Evolutionary conservation across 108 stramenopile species (phyloP), one percentile per base, ranked within the genome.

Genomic region (Nitzschia sp.): DNA sequence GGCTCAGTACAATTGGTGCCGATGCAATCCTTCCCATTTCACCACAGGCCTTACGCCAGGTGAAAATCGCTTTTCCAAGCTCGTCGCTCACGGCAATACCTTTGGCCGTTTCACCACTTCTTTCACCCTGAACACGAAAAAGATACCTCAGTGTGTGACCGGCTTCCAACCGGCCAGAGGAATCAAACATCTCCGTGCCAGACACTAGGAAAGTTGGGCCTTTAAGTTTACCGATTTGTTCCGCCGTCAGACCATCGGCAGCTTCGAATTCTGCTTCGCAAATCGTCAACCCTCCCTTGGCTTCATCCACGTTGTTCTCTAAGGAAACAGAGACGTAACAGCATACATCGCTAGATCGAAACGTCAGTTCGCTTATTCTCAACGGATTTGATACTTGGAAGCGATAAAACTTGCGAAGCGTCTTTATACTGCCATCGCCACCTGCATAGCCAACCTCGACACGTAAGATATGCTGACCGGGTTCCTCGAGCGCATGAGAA

Each of bases 371-470:
- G n/a, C 61, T 38, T 8, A 91, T 80, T 21, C 57, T 62, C 36
- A 94, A 57, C 8, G 93, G 93, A 45, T 64, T 68, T 11, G 85
- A 67, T 8, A 94, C 93, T 58, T 88, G 85, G 68, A 94, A 94
- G 11, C 93, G 76, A 73, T 94, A 94, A 78, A 91, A 94, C 67
- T 91, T 94, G 8, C 90, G 76, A 36, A 94, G 75, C 9, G 86
- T 89, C 62, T 89, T 83, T 15, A 35, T 52, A 17, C 53, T 52
- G n/a, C 88, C 85, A 58, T 84, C 82, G 11, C 34, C 31, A 0
- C 69, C 64, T 3, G 62, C 64, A 59, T 94, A 94, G 2, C 78
- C 76, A 23, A 94, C 88, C 75, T 94, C 93, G 13, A 94, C 88
- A 3, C 89, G 78, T 30, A 94, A 77, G 36, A 94, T 91, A 52